phyloP scores from a whole-genome alignment of 129 eudicot species.

The Cynara cardunculus region DNA sequence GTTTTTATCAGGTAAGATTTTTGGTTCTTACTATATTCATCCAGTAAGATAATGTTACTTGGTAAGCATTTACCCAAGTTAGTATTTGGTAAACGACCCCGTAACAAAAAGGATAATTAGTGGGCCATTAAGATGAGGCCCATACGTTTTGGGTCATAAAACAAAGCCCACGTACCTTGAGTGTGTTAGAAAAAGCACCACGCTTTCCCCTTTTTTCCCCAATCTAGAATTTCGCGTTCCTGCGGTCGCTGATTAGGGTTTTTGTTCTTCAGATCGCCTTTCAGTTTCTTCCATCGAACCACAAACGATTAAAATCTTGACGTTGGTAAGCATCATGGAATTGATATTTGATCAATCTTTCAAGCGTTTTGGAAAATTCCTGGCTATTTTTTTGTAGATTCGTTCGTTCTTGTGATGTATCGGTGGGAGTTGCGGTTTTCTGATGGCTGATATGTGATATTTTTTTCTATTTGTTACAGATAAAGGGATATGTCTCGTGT shows the following conservation, averaged over 20 bases:
- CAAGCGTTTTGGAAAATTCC: background rate
- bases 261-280: background rate
- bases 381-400: background rate
- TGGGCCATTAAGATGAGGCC: background rate
- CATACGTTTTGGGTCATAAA: background rate
- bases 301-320: background rate
- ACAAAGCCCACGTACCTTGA: background rate
- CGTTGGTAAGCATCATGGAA: background rate
- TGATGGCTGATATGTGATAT: background rate
- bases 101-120: too few relatives aligned
- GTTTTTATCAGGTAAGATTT: too few relatives aligned
- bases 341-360: background rate
- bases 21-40: too few relatives aligned
- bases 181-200: background rate
- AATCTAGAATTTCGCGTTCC: background rate
- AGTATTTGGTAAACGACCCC: too few relatives aligned
- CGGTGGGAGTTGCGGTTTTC: background rate
- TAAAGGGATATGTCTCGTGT: conserved; percentile 44
- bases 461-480: background rate
- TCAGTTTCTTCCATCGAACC: background rate
- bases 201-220: background rate
- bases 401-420: background rate
- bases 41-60: too few relatives aligned
- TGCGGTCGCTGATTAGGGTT: background rate
- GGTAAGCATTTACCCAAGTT: too few relatives aligned